Percentiles rank a stretch among this genome's conserved stretches.
These are phyloP conservation scores for Trichosporon sp. DNA, from an alignment of 1,284 basidiomycete genomes.

Conservation along the genomic window DNA sequence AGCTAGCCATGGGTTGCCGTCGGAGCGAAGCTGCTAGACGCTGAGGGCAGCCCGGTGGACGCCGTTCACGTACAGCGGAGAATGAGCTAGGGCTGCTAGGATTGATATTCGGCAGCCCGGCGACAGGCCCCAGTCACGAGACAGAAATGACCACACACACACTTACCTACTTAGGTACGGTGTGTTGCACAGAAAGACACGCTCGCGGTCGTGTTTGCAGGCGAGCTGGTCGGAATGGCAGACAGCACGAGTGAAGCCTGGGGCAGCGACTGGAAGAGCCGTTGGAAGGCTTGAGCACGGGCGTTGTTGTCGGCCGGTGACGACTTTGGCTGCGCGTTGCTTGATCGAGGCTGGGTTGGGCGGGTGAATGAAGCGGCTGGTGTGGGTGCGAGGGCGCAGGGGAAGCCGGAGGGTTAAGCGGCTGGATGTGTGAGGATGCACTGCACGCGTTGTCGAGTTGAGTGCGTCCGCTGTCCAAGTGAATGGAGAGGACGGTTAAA, in stretches of 20 bases:
- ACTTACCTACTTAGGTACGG: too few species aligned
- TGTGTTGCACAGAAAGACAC: background rate
- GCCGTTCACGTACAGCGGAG: background rate
- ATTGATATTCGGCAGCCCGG: background rate
- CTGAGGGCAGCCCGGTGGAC: background rate
- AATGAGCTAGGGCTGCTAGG: background rate
- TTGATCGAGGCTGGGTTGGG: background rate
- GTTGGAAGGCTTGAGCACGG: background rate
- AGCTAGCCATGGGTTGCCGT: background rate
- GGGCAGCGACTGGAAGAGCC: background rate
- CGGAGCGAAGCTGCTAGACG: background rate
- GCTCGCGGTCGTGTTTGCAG: slow-evolving; percentile 3
- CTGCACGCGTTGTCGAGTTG: background rate
- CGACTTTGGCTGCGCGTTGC: background rate
- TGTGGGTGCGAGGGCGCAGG: background rate
- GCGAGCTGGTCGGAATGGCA: background rate
- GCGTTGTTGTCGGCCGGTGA: background rate
- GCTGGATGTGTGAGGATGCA: background rate
- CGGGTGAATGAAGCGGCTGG: background rate
- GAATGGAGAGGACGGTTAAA: background rate
- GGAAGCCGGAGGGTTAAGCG: background rate
- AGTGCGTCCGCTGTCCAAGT: background rate
- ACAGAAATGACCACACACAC: slow-evolving; percentile 13
- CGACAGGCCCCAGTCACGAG: slow-evolving; percentile 14
- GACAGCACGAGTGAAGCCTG: background rate